phyloP scores from a whole-genome alignment of 371 early-diverging fungal genomes.

The Mucor lusitanicus region DNA sequence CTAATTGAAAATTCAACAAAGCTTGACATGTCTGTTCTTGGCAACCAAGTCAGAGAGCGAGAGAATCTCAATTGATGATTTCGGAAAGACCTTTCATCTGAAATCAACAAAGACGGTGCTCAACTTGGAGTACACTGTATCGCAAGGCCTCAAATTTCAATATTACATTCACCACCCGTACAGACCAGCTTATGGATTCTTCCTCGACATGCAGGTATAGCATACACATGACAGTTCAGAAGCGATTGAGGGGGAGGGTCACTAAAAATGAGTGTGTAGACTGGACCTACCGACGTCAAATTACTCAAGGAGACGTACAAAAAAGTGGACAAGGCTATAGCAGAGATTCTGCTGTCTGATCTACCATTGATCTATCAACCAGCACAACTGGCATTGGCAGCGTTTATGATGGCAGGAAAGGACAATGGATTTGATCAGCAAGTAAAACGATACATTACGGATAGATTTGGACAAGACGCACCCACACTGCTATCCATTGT shows the following conservation, averaged over 20 bases:
- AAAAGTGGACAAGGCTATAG: slow-evolving; percentile 47
- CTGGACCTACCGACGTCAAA: slow-evolving; percentile 35
- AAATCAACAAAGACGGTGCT: slow-evolving; percentile 42
- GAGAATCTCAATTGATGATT: slow-evolving; percentile 76
- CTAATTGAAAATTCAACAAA: slow-evolving; percentile 15
- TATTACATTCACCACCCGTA: slow-evolving; percentile 84
- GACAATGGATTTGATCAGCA: slow-evolving; percentile 50
- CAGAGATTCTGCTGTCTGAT: slow-evolving; percentile 72
- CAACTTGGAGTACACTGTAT: slow-evolving; percentile 78
- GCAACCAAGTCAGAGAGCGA: slow-evolving; percentile 86
- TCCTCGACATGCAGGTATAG: slow-evolving; percentile 70
- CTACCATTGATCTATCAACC: slow-evolving; percentile 79
- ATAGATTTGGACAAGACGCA: slow-evolving; percentile 37
- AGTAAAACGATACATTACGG: slow-evolving; percentile 31
- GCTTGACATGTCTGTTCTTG: slow-evolving; percentile 83
- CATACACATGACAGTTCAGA: not conserved
- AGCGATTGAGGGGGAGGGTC: no score
- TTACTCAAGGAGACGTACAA: slow-evolving; percentile 62
- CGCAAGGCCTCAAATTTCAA: slow-evolving; percentile 83
- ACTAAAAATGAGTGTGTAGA: slow-evolving; percentile 32
- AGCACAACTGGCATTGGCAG: slow-evolving; percentile 84
- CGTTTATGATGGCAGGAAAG: slow-evolving; percentile 68
- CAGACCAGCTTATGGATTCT: slow-evolving; percentile 82
- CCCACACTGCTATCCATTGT: slow-evolving; percentile 34
- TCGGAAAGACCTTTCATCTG: slow-evolving; percentile 47